A percentile compares a stretch with the other conserved stretches of the same genome.
Evolutionary conservation across 2,329 filamentous ascomycete species (phyloP).

Genomic region (Chlorencoelia australis): DNA sequence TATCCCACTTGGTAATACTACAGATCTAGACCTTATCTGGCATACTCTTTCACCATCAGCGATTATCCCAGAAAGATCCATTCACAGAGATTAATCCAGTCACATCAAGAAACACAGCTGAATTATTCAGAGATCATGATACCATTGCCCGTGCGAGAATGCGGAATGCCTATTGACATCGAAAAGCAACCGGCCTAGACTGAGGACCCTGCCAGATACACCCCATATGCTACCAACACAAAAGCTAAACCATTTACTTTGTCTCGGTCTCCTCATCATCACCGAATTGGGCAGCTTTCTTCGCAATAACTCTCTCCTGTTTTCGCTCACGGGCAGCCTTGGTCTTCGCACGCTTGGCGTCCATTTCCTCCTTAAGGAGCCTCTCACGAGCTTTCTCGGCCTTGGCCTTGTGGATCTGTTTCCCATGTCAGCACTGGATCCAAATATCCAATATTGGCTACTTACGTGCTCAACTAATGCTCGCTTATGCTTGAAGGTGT

Average conservation of each 20-base stretch:
- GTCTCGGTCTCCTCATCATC: conserved; percentile 45
- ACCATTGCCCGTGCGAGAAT: conserved; percentile 28
- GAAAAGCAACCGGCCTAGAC: conserved; percentile 27
- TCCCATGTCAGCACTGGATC: conserved; percentile 15
- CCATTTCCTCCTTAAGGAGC: conserved; percentile 98
- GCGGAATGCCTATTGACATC: conserved; percentile 24
- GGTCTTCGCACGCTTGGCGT: conserved; percentile 99
- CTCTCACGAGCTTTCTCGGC: conserved; percentile 97
- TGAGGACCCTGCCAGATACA: conserved; percentile 27
- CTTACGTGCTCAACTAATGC: conserved; percentile 99
- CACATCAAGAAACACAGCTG: no score
- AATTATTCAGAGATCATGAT: conserved; percentile 26
- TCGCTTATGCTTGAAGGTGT: conserved; percentile 99
- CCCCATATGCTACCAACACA: conserved; percentile 25
- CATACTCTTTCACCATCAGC: no score
- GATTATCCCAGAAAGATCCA: no score
- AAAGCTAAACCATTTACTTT: conserved; percentile 25
- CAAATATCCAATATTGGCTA: conserved; percentile 27
- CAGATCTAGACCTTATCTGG: no score
- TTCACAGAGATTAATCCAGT: no score
- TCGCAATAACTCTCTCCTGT: conserved; percentile 80
- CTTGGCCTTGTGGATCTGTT: conserved; percentile 98
- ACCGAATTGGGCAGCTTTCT: conserved; percentile 77
- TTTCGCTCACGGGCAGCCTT: conserved; percentile 99
- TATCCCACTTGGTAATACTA: no score